Conservation (phyloP, 805 yeast species). For the Blastobotrys muscicola region DNA sequence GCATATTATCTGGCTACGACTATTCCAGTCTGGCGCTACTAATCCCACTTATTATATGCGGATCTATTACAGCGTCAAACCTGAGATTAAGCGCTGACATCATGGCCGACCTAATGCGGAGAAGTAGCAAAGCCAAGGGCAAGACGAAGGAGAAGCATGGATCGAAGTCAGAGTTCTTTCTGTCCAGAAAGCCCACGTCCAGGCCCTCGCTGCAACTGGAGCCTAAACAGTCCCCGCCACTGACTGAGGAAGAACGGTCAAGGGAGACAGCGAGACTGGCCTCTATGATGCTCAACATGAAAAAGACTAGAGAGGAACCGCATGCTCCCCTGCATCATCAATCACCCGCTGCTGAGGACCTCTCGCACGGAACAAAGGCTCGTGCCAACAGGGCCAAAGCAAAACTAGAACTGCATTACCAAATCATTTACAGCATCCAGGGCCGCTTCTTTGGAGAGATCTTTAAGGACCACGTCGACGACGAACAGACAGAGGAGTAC, state of each 20-base stretch:
- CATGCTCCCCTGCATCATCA: not conserved
- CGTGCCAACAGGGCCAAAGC: constrained; percentile 22
- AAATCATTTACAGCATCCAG: constrained; percentile 16
- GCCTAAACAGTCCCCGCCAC: no score
- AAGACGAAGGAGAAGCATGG: no score
- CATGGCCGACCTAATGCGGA: no score
- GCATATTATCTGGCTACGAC: no score
- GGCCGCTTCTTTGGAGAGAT: not conserved
- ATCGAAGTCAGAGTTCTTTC: no score
- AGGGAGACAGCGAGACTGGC: constrained; percentile 15
- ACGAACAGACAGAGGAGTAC: not conserved
- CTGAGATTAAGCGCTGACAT: no score
- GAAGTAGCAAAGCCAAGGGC: no score
- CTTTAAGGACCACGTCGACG: not conserved
- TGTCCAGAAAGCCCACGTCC: no score
- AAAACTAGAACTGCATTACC: constrained; percentile 23
- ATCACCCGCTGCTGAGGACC: not conserved
- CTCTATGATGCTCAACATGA: constrained; percentile 13
- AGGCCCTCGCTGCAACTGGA: no score
- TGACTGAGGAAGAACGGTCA: constrained; percentile 2
- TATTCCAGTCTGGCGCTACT: no score
- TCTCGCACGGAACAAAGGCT: constrained; percentile 13
- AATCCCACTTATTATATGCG: no score
- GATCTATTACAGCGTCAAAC: no score
- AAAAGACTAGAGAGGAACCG: not conserved